Evolutionary conservation across 1,284 basidiomycete species (phyloP).

Genomic region (Ceratobasidium sp.): DNA sequence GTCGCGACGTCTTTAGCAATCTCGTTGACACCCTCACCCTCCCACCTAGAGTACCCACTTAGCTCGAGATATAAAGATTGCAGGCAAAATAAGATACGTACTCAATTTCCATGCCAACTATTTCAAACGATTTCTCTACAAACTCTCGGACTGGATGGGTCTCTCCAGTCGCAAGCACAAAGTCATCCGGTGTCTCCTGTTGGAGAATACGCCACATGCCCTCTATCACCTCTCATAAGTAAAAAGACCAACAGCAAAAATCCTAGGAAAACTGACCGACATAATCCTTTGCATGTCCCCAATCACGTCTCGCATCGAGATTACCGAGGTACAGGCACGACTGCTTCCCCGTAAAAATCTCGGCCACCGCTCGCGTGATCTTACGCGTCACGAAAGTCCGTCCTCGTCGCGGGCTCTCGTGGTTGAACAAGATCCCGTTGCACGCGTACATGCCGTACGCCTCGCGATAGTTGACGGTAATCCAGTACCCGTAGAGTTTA

Average conservation of each 20-base stretch:
- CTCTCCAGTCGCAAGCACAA: conserved; percentile 91
- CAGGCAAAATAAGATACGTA: conserved; percentile 52
- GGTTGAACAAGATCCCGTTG: conserved; percentile 93
- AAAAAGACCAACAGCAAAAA: not conserved
- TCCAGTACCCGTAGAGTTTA: conserved; percentile 90
- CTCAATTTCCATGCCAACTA: conserved; percentile 73
- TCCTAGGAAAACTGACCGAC: conserved; percentile 24
- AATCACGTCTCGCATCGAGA: conserved; percentile 89
- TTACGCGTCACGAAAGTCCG: conserved; percentile 94
- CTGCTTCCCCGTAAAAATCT: conserved; percentile 87
- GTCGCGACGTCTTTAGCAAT: conserved; percentile 73
- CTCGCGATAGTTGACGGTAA: conserved; percentile 91
- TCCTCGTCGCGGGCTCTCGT: conserved; percentile 90
- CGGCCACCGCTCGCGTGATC: conserved; percentile 88
- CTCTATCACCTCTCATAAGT: conserved; percentile 57
- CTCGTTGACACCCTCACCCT: conserved; percentile 76
- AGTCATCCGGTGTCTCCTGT: conserved; percentile 81
- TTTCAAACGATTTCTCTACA: conserved; percentile 82
- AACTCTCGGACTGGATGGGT: conserved; percentile 91
- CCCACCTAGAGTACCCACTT: conserved; percentile 65
- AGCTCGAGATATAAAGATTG: conserved; percentile 17
- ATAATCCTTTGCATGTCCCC: conserved; percentile 87
- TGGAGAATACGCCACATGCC: conserved; percentile 97
- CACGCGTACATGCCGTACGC: conserved; percentile 92
- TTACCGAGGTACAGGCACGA: conserved; percentile 89